phyloP scores from a whole-genome alignment of 2,329 filamentous ascomycete genomes.

The Septoria linicola region DNA sequence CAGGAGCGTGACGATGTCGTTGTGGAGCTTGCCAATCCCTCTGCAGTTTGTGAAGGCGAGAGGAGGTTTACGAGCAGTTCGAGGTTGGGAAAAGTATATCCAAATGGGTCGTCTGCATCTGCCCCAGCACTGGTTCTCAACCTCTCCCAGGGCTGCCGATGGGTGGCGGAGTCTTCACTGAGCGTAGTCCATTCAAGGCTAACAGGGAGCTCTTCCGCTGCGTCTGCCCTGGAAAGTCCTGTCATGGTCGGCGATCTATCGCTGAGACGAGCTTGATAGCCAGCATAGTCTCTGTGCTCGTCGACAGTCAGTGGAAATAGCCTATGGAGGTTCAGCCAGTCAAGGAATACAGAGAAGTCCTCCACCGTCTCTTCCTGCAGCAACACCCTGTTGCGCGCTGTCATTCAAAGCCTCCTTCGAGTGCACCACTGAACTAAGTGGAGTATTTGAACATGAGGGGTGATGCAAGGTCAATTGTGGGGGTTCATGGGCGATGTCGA shows the following conservation, averaged over 20 bases:
- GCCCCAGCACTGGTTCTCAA: too few species aligned
- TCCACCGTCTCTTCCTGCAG: not conserved
- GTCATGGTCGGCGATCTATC: not conserved
- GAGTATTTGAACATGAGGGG: too few species aligned
- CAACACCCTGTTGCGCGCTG: not conserved
- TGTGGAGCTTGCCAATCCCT: not conserved
- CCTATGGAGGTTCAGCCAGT: not conserved
- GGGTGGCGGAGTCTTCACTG: too few species aligned
- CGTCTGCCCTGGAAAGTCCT: too few species aligned
- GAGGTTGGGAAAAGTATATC: not conserved
- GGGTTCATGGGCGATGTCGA: too few species aligned
- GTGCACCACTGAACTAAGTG: not conserved
- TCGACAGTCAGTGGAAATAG: not conserved
- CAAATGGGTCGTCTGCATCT: not conserved
- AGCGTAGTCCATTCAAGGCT: too few species aligned
- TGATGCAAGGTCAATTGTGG: too few species aligned
- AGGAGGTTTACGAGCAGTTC: constrained; percentile 3
- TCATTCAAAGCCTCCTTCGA: not conserved
- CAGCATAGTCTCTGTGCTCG: too few species aligned
- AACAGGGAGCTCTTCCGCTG: too few species aligned
- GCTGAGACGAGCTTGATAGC: not conserved
- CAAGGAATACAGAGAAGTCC: constrained; percentile 5
- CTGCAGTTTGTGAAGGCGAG: constrained; percentile 6
- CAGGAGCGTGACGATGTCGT: constrained; percentile 1
- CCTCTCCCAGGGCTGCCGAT: too few species aligned